Base-by-base conservation (phyloP, 306 rosid genomes). In the Trifolium fragiferum region DNA sequence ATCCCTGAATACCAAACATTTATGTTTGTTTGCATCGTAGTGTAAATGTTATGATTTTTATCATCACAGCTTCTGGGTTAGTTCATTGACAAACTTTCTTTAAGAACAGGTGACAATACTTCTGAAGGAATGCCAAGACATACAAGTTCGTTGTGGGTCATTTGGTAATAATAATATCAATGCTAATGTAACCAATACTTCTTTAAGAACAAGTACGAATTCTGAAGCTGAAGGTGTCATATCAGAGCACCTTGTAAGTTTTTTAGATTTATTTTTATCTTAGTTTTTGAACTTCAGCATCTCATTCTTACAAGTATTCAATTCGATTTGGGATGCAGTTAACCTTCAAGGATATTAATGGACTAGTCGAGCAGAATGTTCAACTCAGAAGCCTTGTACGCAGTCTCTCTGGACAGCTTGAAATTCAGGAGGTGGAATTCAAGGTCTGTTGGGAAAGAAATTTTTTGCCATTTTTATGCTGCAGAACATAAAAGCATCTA, bases 341-440 rank as follows among this genome's bases (percentile, higher is more conserved):
- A 86, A 94, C 97, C 70, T 94, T 92, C 82, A 94, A 94, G 93
- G 99, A 91, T 79, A 94, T 94, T 55, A 90, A 87, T 82, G 96
- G 96, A 84, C 82, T 94, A 43, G 99, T 94, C 75, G 92, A 90
- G 89, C 97, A 92, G 87, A 94, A 92, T 81, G 90, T 59, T 10
- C 96, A 92, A 88, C 96, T 94, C 54, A 74, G 99, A 85, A 87
- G 93, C 72, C 95, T 92, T 63, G 97, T 84, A 18, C 97, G 97
- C 38, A 90, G 75, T 78, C 96, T 94, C 68, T 87, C 97, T 76
- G 87, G 72, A 51, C 90, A 92, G 82, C 85, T 90, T 79, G 93
- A 90, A 79, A 85, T 75, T 76, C 83, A 85, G 86, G 95, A 94
- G 75, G 65, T 57, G 38, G 96, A 87, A 58, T 90, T 89, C 80